These are phyloP conservation scores for Ceriops zippeliana DNA, from an alignment of 345 rosid species.

Conservation along the genomic window DNA sequence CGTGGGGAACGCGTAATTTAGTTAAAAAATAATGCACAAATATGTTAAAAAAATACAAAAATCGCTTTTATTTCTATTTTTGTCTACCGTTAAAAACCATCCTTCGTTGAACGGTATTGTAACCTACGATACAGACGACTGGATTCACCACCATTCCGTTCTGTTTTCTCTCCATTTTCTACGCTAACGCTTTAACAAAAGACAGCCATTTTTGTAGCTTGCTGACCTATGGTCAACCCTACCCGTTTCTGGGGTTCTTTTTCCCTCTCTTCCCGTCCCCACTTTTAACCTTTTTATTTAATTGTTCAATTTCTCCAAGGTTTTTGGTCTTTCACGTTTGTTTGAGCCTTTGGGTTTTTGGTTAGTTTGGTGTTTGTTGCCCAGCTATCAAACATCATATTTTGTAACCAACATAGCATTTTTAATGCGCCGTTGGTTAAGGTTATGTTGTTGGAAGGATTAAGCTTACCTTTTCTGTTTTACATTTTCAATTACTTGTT, in stretches of 20 bases:
- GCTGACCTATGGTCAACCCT: no score
- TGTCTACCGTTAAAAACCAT: background rate
- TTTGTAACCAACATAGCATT: background rate
- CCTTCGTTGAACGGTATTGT: background rate
- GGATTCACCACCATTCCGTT: background rate
- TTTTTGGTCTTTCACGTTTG: background rate
- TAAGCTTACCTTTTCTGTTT: background rate
- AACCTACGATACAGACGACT: background rate
- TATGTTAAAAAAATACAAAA: background rate
- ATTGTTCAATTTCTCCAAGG: background rate
- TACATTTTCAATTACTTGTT: background rate
- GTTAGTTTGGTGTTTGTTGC: slow-evolving; percentile 3
- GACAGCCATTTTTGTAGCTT: background rate
- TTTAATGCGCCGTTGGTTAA: background rate
- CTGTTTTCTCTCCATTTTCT: background rate
- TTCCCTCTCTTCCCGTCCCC: background rate
- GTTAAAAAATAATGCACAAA: background rate
- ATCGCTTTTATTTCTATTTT: slow-evolving; percentile 4
- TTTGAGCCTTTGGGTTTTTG: background rate
- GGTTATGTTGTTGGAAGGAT: background rate
- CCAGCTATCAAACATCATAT: background rate
- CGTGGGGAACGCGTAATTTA: background rate
- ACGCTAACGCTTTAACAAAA: slow-evolving; percentile 4
- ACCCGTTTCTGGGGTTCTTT: background rate
- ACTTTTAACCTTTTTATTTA: background rate